Conservation (phyloP, 768 basidiomycete species). For the Trametes cingulata region DNA sequence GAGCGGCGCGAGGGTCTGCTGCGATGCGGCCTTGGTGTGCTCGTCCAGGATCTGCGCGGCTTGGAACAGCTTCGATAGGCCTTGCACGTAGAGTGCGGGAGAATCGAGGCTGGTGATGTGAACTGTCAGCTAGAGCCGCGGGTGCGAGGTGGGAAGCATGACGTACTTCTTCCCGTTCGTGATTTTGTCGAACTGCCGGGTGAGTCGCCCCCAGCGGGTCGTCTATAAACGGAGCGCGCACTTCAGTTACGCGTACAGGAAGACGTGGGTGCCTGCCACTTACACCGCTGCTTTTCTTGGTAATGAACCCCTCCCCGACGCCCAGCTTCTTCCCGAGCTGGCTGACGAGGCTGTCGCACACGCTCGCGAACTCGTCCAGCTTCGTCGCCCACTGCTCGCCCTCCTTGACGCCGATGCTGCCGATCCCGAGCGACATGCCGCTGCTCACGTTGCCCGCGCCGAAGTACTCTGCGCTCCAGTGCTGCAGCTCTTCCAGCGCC, state of each 20-base stretch:
- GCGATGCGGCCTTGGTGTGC: constrained; percentile 73
- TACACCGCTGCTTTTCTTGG: constrained; percentile 72
- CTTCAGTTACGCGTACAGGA: neutral
- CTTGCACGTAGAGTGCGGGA: constrained; percentile 79
- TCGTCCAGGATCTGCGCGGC: constrained; percentile 84
- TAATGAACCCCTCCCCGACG: constrained; percentile 83
- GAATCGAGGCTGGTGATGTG: constrained; percentile 71
- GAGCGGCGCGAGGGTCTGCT: constrained; percentile 65
- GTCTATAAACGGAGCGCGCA: constrained; percentile 35
- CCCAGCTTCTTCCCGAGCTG: constrained; percentile 88
- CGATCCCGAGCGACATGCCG: constrained; percentile 72
- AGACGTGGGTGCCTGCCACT: constrained; percentile 25
- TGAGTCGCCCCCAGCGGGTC: constrained; percentile 70
- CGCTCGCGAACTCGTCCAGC: constrained; percentile 76
- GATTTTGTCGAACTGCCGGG: constrained; percentile 77
- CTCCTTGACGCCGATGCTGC: constrained; percentile 74
- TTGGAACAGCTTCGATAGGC: constrained; percentile 69
- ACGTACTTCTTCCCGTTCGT: constrained; percentile 88
- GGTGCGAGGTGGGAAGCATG: neutral
- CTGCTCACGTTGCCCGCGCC: constrained; percentile 79
- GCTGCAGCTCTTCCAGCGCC: constrained; percentile 78
- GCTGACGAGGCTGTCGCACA: constrained; percentile 78
- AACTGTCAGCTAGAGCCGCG: constrained; percentile 1
- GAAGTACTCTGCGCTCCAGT: constrained; percentile 69
- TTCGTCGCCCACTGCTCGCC: constrained; percentile 76